Base-by-base conservation (phyloP, 2,329 filamentous ascomycete species). In the Penicillium hesseltinei region DNA sequence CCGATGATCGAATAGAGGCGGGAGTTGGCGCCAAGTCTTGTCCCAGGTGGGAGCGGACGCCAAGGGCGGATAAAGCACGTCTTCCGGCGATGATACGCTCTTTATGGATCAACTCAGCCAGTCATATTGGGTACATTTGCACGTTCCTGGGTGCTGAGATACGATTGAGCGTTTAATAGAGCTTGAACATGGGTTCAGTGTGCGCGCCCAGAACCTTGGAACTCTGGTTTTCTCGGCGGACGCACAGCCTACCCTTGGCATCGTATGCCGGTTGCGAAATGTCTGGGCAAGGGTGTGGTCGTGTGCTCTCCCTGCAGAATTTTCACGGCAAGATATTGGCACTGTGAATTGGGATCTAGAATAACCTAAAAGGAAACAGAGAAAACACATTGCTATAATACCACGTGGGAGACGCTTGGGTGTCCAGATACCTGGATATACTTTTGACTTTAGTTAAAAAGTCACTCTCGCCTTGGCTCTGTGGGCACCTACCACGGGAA, bases 281-380 rank as follows among this genome's bases (percentile, higher is more conserved):
- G 1, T 36, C 29, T 47, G 19, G 29, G 44, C 29, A 29, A 15
- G 8, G 23, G 29, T 23, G 44, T 8, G 29, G 29, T 19, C 29
- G 19, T 11, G n/a, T 47, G 19, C 6, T 23, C 11, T 11, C 3
- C 1, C 8, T 3, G 5, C 17, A 17, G 8, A 35, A 2, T 23
- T 47, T 47, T 47, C 44, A 6, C 13, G 11, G 6, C 4, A 5
- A 4, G 11, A 10, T 15, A 33, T 46, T 46, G 2, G 19, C 19
- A 17, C 19, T 21, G 46, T 69, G 11, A 45, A 58, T 7, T 71
- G 68, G 64, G 52, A 65, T n/a, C 65, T 65, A 9, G 48, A 63
- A 21, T 11, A 56, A 3, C 43, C 56, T 8, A 52, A 57, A 2
- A 17, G n/a, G 0, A 60, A 69, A 17, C 6, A 56, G 47, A 17